These are phyloP conservation scores for Herpotrichia juniperi DNA, from an alignment of 2,329 filamentous ascomycete species.

Conservation along the genomic window DNA sequence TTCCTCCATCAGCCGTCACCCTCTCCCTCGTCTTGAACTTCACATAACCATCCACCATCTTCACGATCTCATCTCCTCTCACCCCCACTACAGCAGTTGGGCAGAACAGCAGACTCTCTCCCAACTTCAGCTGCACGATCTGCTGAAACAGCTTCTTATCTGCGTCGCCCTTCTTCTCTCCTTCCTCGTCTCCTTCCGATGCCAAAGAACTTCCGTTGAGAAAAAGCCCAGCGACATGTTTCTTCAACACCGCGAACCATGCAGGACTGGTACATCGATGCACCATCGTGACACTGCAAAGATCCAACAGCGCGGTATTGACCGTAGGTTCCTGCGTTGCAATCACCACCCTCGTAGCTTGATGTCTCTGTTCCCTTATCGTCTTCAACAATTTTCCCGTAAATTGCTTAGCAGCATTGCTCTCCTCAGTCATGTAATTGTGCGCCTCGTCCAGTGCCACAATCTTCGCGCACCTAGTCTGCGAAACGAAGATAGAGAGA, in stretches of 20 bases:
- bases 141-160: slow-evolving; percentile 45
- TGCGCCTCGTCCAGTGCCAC: slow-evolving; percentile 78
- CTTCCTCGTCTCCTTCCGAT: not conserved
- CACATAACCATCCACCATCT: slow-evolving; percentile 21
- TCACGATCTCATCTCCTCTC: slow-evolving; percentile 63
- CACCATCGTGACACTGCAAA: slow-evolving; percentile 72
- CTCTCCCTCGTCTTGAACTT: slow-evolving; percentile 49
- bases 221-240: slow-evolving; percentile 55
- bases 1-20: slow-evolving; percentile 52
- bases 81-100: slow-evolving; percentile 49
- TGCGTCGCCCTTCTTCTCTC: slow-evolving; percentile 16
- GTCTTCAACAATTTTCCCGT: slow-evolving; percentile 67
- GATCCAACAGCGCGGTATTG: slow-evolving; percentile 68
- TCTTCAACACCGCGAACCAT: slow-evolving; percentile 59
- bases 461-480: slow-evolving; percentile 54
- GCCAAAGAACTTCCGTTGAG: slow-evolving; percentile 6
- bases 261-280: slow-evolving; percentile 71
- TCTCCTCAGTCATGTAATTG: slow-evolving; percentile 70
- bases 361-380: slow-evolving; percentile 73
- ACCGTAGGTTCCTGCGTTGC: slow-evolving; percentile 68
- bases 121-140: slow-evolving; percentile 53
- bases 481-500: slow-evolving; percentile 65
- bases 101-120: slow-evolving; percentile 57
- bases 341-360: slow-evolving; percentile 69
- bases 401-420: slow-evolving; percentile 49